phyloP scores from a whole-genome alignment of 1,284 basidiomycete genomes.

The Boletus mariae region DNA sequence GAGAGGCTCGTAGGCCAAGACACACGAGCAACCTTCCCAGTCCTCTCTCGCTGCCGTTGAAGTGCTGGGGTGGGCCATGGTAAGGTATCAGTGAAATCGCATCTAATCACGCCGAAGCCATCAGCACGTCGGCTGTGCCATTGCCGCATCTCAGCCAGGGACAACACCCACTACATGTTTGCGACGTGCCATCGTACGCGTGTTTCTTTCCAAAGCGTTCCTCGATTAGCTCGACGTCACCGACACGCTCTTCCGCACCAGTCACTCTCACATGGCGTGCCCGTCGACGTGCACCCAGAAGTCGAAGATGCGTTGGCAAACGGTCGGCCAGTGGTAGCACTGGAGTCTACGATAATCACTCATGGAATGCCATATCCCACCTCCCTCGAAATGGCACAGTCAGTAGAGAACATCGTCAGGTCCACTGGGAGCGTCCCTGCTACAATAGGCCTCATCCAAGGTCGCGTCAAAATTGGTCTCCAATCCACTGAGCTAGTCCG shows the following conservation, averaged over 20 bases:
- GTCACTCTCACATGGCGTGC: slow-evolving; percentile 23
- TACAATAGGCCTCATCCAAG: slow-evolving; percentile 84
- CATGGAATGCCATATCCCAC: slow-evolving; percentile 85
- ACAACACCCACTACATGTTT: slow-evolving; percentile 16
- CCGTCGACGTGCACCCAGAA: slow-evolving; percentile 75
- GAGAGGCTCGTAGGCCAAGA: slow-evolving; percentile 58
- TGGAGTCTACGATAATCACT: slow-evolving; percentile 90
- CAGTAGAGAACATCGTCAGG: slow-evolving; percentile 79
- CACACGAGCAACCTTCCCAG: slow-evolving; percentile 49
- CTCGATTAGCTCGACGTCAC: slow-evolving; percentile 7
- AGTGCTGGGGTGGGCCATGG: slow-evolving; percentile 31
- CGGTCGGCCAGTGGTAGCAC: slow-evolving; percentile 61
- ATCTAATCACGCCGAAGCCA: too few species aligned
- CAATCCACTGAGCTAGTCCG: slow-evolving; percentile 61
- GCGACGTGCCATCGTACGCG: slow-evolving; percentile 7
- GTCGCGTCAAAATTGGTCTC: slow-evolving; percentile 86
- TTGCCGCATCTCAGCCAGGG: too few species aligned
- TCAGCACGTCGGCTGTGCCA: background rate
- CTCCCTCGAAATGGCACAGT: slow-evolving; percentile 71
- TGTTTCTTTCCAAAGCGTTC: slow-evolving; percentile 3
- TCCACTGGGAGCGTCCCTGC: slow-evolving; percentile 80
- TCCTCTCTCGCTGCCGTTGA: slow-evolving; percentile 48
- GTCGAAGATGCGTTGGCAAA: slow-evolving; percentile 70
- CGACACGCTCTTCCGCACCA: slow-evolving; percentile 2
- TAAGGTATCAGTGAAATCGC: too few species aligned